Evolutionary conservation across 2,329 filamentous ascomycete species (phyloP), one percentile per base, ranked within the genome.

Genomic region (Nannizziopsis arthrosporioides): DNA sequence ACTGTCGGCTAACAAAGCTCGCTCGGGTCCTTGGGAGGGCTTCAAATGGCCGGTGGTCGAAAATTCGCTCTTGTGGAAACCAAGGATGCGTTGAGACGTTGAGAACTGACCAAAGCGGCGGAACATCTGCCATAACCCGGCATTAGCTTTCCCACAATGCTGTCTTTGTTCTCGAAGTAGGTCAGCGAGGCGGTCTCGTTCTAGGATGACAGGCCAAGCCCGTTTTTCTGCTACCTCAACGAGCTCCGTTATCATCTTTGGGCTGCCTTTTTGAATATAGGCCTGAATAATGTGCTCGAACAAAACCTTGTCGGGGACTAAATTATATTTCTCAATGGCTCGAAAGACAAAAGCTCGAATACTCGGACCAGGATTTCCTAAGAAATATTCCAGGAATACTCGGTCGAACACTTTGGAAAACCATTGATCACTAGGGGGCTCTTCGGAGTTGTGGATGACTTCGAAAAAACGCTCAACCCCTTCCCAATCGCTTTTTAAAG

Each of bases 341-440:
- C 56, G 54, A 15, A 62, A 56, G 42, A 68, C 49, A 37, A 68
- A 69, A 8, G 64, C 56, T n/a, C 57, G 57, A 30, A 64, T 66
- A 17, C 62, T 54, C 12, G 48, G 11, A 0, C 61, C 63, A 3
- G 63, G 56, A 48, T 68, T 64, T 18, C 57, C 58, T 5, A 64
- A 57, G 58, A 64, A 68, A 43, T 62, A 69, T 52, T 69, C 66
- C 32, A 68, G 53, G 38, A 68, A 68, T 38, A 69, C 59, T 18
- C 64, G 63, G 47, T 68, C 64, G 42, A 68, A 68, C 17, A 60
- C 55, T 4, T 56, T 56, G 2, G 54, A 43, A 38, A 68, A 68
- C 5, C 46, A 52, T 46, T 36, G 41, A 11, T 49, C 51, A 12
- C 56, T 54, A 5, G 51, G 53, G 10, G 64, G 63, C 30, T 65